Percentiles rank a stretch among this genome's conserved stretches.
phyloP scores from a whole-genome alignment of 2,329 filamentous ascomycete genomes.

The Myriangium duriaei region DNA sequence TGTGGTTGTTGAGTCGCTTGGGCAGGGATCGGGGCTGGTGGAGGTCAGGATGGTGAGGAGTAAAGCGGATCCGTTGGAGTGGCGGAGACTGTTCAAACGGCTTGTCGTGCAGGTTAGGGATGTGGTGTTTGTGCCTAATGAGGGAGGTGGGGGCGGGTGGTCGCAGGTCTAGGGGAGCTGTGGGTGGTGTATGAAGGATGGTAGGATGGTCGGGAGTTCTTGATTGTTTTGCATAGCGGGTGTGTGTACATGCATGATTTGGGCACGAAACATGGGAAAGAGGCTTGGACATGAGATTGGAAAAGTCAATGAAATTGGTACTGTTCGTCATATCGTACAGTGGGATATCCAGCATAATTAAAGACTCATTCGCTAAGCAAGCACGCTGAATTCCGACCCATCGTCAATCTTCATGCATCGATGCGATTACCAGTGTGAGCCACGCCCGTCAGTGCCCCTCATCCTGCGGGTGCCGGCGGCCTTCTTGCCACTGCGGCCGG shows the following conservation, averaged over 20 bases:
- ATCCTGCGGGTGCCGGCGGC: conserved; percentile 24
- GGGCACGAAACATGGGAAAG: no score
- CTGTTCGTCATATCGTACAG: no score
- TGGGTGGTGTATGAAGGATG: background rate
- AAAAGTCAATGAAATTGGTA: no score
- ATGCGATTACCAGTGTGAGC: no score
- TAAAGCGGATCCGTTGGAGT: conserved; percentile 92
- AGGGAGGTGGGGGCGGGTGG: conserved; percentile 5
- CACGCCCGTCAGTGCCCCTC: conserved; percentile 24
- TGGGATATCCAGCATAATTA: no score
- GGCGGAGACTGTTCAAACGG: conserved; percentile 94
- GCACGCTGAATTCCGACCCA: no score
- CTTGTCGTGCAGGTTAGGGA: conserved; percentile 81
- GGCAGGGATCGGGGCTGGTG: conserved; percentile 46
- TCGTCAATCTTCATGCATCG: no score
- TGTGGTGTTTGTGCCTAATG: conserved; percentile 46
- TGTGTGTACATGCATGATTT: conserved; percentile 7
- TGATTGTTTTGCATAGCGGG: conserved; percentile 3
- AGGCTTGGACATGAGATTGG: no score
- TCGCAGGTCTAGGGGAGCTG: conserved; percentile 4
- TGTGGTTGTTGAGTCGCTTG: conserved; percentile 49
- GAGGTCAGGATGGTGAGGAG: conserved; percentile 88
- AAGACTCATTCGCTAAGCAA: no score
- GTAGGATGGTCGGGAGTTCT: no score
- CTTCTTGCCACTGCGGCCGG: conserved; percentile 58